Evolutionary conservation across 345 rosid species (phyloP).

Genomic region (Linum tenue): DNA sequence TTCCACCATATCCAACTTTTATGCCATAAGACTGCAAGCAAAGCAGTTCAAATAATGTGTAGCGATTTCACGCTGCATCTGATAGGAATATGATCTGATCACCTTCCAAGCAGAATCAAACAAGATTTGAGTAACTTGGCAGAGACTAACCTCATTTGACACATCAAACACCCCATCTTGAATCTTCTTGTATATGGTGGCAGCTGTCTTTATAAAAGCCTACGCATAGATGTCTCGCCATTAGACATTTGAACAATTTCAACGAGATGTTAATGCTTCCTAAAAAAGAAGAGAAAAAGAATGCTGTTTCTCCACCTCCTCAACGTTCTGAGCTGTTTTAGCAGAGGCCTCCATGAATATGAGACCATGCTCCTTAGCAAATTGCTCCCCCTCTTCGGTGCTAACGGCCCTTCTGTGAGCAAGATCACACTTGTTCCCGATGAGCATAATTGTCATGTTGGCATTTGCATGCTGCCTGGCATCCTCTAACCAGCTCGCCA

Average conservation of each 20-base stretch:
- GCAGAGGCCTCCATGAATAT: constrained; percentile 6
- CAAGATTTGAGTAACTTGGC: not conserved
- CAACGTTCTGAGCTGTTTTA: constrained; percentile 2
- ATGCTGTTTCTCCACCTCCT: not conserved
- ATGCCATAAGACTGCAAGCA: not conserved
- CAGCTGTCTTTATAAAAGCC: constrained; percentile 5
- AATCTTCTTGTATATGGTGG: constrained; percentile 5
- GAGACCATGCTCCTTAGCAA: constrained; percentile 1
- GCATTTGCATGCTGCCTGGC: constrained; percentile 4
- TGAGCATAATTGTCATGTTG: constrained; percentile 3
- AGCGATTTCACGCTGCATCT: not conserved
- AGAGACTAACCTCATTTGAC: not conserved
- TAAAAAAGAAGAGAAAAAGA: not conserved
- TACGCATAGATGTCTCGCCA: not conserved
- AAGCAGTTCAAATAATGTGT: not conserved
- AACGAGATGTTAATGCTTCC: not conserved
- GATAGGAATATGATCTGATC: not conserved
- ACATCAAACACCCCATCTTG: constrained; percentile 3
- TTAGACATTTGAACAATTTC: not conserved
- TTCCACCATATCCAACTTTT: constrained; percentile 6
- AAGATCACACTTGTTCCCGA: constrained; percentile 5
- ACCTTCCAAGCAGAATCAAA: not conserved
- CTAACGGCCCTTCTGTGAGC: constrained; percentile 3
- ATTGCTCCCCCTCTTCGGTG: constrained; percentile 3
- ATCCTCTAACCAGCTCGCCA: constrained; percentile 4